Evolutionary conservation across 805 yeast genomes (phyloP).

Genomic region (Candida rishiriensis): DNA sequence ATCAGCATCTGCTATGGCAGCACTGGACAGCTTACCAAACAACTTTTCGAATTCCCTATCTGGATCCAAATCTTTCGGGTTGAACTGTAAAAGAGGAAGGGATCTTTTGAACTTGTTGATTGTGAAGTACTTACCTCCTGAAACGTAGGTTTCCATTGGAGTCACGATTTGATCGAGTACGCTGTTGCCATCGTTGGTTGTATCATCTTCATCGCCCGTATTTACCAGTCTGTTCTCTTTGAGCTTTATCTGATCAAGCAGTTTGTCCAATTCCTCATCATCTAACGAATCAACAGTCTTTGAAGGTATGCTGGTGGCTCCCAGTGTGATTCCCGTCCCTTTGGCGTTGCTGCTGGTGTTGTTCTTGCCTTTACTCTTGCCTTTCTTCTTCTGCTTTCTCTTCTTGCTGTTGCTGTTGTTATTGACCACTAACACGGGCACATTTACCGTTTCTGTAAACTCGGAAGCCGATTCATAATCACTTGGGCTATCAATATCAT

Average conservation of each 20-base stretch:
- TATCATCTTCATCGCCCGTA: constrained; percentile 12
- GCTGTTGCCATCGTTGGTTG: constrained; percentile 25
- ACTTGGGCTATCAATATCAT: too few relatives aligned
- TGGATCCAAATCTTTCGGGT: constrained; percentile 59
- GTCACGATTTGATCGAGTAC: constrained; percentile 26
- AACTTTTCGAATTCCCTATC: constrained; percentile 67
- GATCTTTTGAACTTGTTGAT: constrained; percentile 37
- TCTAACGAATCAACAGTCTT: constrained; percentile 27
- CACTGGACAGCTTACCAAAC: constrained; percentile 67
- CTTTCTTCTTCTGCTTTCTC: constrained; percentile 18
- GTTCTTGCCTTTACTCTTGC: constrained; percentile 11
- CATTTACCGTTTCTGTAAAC: too few relatives aligned
- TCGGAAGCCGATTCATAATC: constrained; percentile 1
- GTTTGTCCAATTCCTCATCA: constrained; percentile 56
- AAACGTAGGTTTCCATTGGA: constrained; percentile 21
- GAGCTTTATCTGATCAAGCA: constrained; percentile 39
- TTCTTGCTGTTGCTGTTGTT: constrained; percentile 1
- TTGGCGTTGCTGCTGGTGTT: too few relatives aligned
- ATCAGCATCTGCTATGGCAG: constrained; percentile 70
- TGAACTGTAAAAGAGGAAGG: constrained; percentile 39
- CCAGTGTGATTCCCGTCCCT: too few relatives aligned
- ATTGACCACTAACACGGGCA: too few relatives aligned
- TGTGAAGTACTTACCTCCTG: constrained; percentile 40
- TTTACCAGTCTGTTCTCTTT: constrained; percentile 19
- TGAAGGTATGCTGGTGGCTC: not conserved